These are phyloP conservation scores for Rhododendron simsii DNA, from an alignment of 148 eudicot species.

Conservation along the genomic window DNA sequence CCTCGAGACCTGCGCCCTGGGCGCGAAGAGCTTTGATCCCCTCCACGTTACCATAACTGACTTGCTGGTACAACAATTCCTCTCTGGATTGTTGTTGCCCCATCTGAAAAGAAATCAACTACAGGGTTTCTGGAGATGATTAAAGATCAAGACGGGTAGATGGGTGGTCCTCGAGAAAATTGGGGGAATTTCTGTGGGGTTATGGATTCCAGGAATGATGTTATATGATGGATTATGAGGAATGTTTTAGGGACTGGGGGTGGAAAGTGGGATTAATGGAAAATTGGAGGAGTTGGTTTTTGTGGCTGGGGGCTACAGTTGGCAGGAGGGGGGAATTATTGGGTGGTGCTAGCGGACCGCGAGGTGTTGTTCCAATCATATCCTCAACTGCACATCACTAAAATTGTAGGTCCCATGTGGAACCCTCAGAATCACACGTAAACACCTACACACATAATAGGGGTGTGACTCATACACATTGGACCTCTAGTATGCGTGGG, in stretches of 20 bases:
- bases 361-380: not conserved
- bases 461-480: no score
- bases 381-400: not conserved
- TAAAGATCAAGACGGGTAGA: not conserved
- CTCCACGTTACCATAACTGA: conserved; percentile 56
- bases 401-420: not conserved
- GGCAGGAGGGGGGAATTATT: not conserved
- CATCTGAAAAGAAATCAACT: conserved; percentile 29
- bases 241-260: not conserved
- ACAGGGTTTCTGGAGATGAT: not conserved
- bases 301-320: not conserved
- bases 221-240: not conserved
- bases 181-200: conserved; percentile 1
- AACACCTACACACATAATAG: no score
- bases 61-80: conserved; percentile 78
- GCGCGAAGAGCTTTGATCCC: conserved; percentile 67
- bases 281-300: not conserved
- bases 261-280: not conserved
- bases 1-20: conserved; percentile 94
- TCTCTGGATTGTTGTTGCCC: conserved; percentile 87
- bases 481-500: no score
- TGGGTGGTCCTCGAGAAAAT: not conserved
- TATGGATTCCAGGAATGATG: not conserved
- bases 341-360: not conserved
- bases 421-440: no score